These are phyloP conservation scores for Thymus mandschuricus DNA, from an alignment of 257 asterid species.

Conservation along the genomic window DNA sequence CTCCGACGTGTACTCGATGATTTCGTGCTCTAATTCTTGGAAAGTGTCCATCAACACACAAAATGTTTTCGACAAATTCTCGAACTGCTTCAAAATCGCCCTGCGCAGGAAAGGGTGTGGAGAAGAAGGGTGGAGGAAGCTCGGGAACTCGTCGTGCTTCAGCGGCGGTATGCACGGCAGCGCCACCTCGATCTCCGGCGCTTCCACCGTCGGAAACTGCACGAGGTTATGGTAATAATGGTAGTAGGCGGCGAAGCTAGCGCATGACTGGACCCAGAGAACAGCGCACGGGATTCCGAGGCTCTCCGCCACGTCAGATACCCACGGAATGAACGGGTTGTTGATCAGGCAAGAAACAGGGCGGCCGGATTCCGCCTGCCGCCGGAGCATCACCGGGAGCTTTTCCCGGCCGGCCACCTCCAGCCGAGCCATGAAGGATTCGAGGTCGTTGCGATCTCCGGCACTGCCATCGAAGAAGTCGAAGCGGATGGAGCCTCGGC, in stretches of 20 bases:
- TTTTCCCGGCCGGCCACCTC: conserved; percentile 49
- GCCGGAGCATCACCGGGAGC: conserved; percentile 45
- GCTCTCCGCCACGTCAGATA: conserved; percentile 57
- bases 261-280: conserved; percentile 71
- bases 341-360: conserved; percentile 70
- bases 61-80: conserved; percentile 44
- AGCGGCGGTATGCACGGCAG: conserved; percentile 62
- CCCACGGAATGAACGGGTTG: conserved; percentile 82
- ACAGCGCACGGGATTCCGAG: conserved; percentile 62
- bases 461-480: conserved; percentile 72
- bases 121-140: conserved; percentile 55
- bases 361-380: conserved; percentile 49
- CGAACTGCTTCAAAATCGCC: conserved; percentile 58
- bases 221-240: conserved; percentile 45
- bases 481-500: conserved; percentile 60
- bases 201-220: conserved; percentile 53
- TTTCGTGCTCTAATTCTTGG: conserved; percentile 56
- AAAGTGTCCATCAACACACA: conserved; percentile 71
- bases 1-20: conserved; percentile 46
- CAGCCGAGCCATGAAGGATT: conserved; percentile 45
- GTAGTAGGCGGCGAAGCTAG: conserved; percentile 55
- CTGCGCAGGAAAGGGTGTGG: conserved; percentile 34
- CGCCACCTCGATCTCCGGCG: conserved; percentile 53
- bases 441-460: conserved; percentile 29
- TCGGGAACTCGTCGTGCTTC: conserved; percentile 68